phyloP scores from a whole-genome alignment of 371 early-diverging fungal genomes.

The Lichtheimia ornata region DNA sequence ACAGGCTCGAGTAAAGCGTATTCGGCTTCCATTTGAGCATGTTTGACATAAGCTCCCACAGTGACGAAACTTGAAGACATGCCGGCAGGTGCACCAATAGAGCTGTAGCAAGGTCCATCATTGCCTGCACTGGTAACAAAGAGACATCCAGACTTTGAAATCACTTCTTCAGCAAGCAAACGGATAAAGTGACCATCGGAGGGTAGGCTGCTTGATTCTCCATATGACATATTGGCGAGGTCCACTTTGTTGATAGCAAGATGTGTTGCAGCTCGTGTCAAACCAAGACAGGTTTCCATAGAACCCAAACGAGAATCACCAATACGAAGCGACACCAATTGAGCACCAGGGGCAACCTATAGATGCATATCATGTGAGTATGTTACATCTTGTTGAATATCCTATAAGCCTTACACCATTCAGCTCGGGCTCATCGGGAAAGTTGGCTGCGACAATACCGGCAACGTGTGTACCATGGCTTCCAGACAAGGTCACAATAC shows the following conservation, averaged over 20 bases:
- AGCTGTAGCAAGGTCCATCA: constrained; percentile 86
- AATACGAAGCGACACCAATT: constrained; percentile 92
- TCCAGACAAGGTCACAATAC: constrained; percentile 83
- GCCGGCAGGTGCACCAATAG: constrained; percentile 90
- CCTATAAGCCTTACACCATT: constrained; percentile 69
- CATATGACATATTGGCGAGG: constrained; percentile 96
- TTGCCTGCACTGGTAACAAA: constrained; percentile 93
- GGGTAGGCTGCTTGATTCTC: constrained; percentile 78
- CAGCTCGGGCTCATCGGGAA: constrained; percentile 80
- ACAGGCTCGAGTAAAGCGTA: constrained; percentile 80
- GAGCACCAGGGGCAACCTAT: constrained; percentile 86
- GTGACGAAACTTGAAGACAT: constrained; percentile 73
- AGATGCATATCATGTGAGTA: background rate
- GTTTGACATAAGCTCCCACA: constrained; percentile 92
- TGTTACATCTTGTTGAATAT: background rate
- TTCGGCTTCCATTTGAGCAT: constrained; percentile 86
- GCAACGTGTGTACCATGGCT: constrained; percentile 96
- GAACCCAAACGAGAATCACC: constrained; percentile 85
- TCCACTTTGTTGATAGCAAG: constrained; percentile 78
- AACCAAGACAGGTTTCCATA: constrained; percentile 88
- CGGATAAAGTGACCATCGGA: constrained; percentile 83
- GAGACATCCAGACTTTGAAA: constrained; percentile 81
- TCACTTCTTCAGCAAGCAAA: constrained; percentile 77
- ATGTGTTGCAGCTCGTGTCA: constrained; percentile 85
- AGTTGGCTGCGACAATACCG: constrained; percentile 80